These are phyloP conservation scores for Sugiyamaella sp. DNA, from an alignment of 1,139 yeast genomes.

Conservation along the genomic window DNA sequence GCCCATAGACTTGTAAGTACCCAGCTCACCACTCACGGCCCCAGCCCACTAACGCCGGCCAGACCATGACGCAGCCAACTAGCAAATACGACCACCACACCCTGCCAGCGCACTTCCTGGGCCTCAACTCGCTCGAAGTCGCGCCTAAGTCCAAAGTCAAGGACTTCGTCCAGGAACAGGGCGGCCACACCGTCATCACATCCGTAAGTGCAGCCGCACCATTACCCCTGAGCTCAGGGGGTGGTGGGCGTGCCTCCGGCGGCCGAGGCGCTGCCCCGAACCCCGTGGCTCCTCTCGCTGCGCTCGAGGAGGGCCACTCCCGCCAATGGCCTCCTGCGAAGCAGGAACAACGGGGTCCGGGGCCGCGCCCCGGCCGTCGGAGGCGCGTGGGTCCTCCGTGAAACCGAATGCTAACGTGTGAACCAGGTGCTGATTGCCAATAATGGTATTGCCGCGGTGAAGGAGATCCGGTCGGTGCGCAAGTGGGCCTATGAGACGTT, in stretches of 20 bases:
- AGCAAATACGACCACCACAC: constrained; percentile 35
- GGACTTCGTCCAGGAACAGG: constrained; percentile 81
- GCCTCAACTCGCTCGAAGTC: constrained; percentile 69
- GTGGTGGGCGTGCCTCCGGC: constrained; percentile 2
- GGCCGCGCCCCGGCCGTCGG: constrained; percentile 1
- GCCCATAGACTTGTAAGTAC: neutral
- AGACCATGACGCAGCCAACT: constrained; percentile 17
- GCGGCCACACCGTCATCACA: constrained; percentile 94
- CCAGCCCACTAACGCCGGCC: constrained; percentile 9
- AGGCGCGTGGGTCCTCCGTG: no score
- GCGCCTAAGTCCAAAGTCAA: constrained; percentile 79
- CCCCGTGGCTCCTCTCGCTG: constrained; percentile 1
- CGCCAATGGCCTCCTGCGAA: neutral
- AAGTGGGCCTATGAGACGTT: constrained; percentile 99
- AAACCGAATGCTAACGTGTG: no score
- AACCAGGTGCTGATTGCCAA: constrained; percentile 87
- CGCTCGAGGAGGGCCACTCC: neutral
- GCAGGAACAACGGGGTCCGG: constrained; percentile 1
- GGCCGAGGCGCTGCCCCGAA: neutral
- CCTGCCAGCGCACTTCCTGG: constrained; percentile 75
- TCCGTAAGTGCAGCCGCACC: constrained; percentile 44
- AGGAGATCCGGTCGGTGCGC: constrained; percentile 94
- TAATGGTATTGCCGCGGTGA: constrained; percentile 99
- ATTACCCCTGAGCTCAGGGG: constrained; percentile 8
- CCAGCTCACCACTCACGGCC: neutral